These are phyloP conservation scores for Lolium rigidum DNA, from an alignment of 176 grass and related monocot genomes.

Conservation along the genomic window DNA sequence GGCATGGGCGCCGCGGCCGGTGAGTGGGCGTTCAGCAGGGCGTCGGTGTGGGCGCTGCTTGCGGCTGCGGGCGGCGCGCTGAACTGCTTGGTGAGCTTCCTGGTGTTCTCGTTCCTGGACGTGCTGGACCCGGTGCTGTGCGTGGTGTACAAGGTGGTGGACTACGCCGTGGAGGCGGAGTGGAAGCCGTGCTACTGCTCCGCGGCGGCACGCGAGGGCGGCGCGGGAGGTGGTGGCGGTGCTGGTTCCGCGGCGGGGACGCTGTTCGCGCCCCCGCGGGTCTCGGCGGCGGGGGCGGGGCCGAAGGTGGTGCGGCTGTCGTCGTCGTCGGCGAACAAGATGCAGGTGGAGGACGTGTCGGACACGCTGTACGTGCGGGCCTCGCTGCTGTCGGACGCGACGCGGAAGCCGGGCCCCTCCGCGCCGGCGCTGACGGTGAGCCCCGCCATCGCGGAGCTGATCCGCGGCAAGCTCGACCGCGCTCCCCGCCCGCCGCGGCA, in stretches of 20 bases:
- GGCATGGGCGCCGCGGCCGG: slow-evolving; percentile 22
- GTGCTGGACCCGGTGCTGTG: slow-evolving; percentile 88
- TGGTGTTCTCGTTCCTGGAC: slow-evolving; percentile 91
- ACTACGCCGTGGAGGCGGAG: slow-evolving; percentile 83
- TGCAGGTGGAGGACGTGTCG: slow-evolving; percentile 96
- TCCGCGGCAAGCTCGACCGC: slow-evolving; percentile 74
- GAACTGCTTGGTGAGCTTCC: slow-evolving; percentile 73
- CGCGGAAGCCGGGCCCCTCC: slow-evolving; percentile 48
- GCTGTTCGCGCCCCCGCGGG: slow-evolving; percentile 29
- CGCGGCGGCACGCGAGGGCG: slow-evolving; percentile 19
- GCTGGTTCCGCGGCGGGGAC: background rate
- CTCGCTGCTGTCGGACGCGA: slow-evolving; percentile 66
- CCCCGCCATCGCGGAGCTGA: slow-evolving; percentile 73
- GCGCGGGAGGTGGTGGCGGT: background rate
- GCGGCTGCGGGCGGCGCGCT: slow-evolving; percentile 47
- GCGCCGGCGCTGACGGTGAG: slow-evolving; percentile 66
- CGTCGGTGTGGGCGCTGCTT: slow-evolving; percentile 2
- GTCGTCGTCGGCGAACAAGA: slow-evolving; percentile 61
- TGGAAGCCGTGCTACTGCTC: slow-evolving; percentile 98
- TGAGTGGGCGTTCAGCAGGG: background rate
- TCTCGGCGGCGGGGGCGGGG: background rate
- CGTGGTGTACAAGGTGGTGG: slow-evolving; percentile 87
- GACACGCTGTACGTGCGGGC: slow-evolving; percentile 89
- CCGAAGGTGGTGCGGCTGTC: slow-evolving; percentile 85
- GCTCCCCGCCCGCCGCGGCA: slow-evolving; percentile 28